Conservation (phyloP, 163 green algal genomes). For the Volvox carteri region DNA sequence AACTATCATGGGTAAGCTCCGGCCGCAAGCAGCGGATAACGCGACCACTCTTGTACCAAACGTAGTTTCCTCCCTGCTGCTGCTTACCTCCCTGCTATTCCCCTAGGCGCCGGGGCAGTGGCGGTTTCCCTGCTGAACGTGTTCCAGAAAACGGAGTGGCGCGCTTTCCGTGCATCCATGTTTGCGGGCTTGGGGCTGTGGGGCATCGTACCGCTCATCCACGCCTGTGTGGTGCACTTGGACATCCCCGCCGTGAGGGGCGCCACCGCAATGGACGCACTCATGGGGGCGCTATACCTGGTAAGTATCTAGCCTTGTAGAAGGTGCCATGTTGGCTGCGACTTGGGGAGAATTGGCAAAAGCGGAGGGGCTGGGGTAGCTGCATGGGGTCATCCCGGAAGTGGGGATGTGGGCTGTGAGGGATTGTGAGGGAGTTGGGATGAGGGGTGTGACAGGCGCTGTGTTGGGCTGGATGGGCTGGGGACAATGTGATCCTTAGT, state of each 20-base stretch:
- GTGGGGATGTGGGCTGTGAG: too few species aligned
- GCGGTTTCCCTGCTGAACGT: slow-evolving; percentile 79
- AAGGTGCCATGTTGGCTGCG: too few species aligned
- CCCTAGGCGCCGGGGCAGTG: slow-evolving; percentile 73
- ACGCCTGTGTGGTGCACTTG: slow-evolving; percentile 74
- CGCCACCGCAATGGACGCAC: slow-evolving; percentile 65
- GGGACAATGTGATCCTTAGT: too few species aligned
- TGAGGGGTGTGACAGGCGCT: too few species aligned
- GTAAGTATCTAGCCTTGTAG: too few species aligned
- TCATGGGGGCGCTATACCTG: slow-evolving; percentile 94
- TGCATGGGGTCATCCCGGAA: too few species aligned
- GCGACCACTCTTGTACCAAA: not conserved
- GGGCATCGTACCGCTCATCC: slow-evolving; percentile 87
- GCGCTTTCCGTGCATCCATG: slow-evolving; percentile 83
- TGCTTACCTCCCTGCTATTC: not conserved
- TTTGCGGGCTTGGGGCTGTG: slow-evolving; percentile 90
- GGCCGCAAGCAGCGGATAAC: not conserved
- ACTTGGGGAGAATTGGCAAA: too few species aligned
- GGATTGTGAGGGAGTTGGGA: too few species aligned
- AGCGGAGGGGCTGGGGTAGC: too few species aligned
- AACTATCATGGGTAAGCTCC: slow-evolving; percentile 74
- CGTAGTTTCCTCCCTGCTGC: too few species aligned
- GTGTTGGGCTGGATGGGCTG: too few species aligned
- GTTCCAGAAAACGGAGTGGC: slow-evolving; percentile 88
- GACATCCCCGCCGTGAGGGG: slow-evolving; percentile 58